phyloP scores from a whole-genome alignment of 2,329 filamentous ascomycete genomes.

The Penicillium occitanis region DNA sequence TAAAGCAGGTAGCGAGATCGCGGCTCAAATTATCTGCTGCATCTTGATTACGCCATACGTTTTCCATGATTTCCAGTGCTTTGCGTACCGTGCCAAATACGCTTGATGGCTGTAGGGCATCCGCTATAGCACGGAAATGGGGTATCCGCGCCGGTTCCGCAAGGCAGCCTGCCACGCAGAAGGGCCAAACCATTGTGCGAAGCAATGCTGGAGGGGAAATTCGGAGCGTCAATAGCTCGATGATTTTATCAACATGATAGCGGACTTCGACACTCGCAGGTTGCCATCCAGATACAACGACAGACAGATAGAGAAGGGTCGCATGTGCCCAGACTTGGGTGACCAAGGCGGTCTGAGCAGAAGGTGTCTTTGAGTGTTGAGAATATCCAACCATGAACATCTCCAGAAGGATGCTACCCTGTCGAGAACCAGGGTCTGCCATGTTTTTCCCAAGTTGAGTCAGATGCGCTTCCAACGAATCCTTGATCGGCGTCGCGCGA shows the following conservation, averaged over 20 bases:
- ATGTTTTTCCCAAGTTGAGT: neutral
- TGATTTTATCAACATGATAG: neutral
- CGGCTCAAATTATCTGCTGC: neutral
- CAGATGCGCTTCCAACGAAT: constrained; percentile 6
- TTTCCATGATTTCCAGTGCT: constrained; percentile 39
- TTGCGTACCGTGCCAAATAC: constrained; percentile 31
- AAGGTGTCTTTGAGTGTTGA: neutral
- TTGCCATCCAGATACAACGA: constrained; percentile 18
- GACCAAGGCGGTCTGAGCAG: constrained; percentile 6
- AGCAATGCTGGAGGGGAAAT: constrained; percentile 27
- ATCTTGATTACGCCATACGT: constrained; percentile 31
- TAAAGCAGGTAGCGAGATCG: constrained; percentile 14
- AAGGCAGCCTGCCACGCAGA: constrained; percentile 34
- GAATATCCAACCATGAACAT: neutral
- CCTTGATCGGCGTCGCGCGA: constrained; percentile 15
- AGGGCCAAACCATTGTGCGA: constrained; percentile 34
- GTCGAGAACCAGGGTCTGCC: neutral
- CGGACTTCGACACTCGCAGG: constrained; percentile 9
- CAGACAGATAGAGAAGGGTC: constrained; percentile 9
- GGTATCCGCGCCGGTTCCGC: constrained; percentile 24
- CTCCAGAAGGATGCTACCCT: constrained; percentile 11
- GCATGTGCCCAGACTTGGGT: constrained; percentile 17
- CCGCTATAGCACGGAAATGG: constrained; percentile 28
- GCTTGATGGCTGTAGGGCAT: constrained; percentile 24
- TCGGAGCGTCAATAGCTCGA: constrained; percentile 2